Percentiles rank a stretch among this genome's conserved stretches.
phyloP scores from a whole-genome alignment of 2,329 filamentous ascomycete species.

The Neopestalotiopsis sp. region DNA sequence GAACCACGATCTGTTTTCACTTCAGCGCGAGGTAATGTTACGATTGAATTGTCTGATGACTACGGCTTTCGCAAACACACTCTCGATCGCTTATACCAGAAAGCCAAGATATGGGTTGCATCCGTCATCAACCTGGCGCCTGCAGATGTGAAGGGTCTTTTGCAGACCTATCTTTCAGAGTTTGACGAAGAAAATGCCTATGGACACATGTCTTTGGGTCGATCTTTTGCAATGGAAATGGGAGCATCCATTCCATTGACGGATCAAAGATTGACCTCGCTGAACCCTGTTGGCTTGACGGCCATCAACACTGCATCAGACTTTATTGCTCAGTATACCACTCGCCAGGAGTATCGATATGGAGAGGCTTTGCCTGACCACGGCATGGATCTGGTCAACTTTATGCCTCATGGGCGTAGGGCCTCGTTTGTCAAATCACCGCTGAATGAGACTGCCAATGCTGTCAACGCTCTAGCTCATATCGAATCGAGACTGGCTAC shows the following conservation, averaged over 20 bases:
- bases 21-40: conserved; percentile 78
- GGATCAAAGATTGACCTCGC: conserved; percentile 83
- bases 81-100: conserved; percentile 76
- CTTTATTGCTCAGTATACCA: conserved; percentile 96
- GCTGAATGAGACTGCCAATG: conserved; percentile 62
- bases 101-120: conserved; percentile 81
- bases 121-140: conserved; percentile 84
- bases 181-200: conserved; percentile 91
- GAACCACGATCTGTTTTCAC: conserved; percentile 82
- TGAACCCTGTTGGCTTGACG: conserved; percentile 75
- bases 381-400: conserved; percentile 68
- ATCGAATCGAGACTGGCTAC: conserved; percentile 74
- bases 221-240: conserved; percentile 94
- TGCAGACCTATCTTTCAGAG: conserved; percentile 96
- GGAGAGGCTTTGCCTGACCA: conserved; percentile 76
- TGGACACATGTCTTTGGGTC: conserved; percentile 88
- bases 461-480: conserved; percentile 70
- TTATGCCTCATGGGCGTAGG: conserved; percentile 60
- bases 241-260: conserved; percentile 84
- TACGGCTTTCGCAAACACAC: conserved; percentile 83
- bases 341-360: conserved; percentile 92
- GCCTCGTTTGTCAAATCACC: conserved; percentile 58
- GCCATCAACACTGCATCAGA: conserved; percentile 92
- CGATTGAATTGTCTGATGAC: conserved; percentile 91
- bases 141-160: conserved; percentile 89